phyloP scores from a whole-genome alignment of 768 basidiomycete species.

The Termitomyces sp. region DNA sequence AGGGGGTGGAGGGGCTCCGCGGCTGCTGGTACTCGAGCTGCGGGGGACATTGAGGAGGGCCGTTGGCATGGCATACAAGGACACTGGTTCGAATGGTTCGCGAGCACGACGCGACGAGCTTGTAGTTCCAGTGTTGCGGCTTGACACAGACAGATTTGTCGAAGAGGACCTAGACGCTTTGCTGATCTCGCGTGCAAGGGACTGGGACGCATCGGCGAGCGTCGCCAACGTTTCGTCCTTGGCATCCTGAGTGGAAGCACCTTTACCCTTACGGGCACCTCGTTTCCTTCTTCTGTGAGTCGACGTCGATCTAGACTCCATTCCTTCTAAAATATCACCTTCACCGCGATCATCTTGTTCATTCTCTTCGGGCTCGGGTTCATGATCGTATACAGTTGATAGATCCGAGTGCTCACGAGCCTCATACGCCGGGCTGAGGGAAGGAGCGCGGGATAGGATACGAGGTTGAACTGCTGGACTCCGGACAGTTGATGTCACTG shows the following conservation, averaged over 20 bases:
- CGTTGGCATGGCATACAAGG: slow-evolving; percentile 39
- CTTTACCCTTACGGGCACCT: slow-evolving; percentile 81
- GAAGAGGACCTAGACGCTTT: slow-evolving; percentile 51
- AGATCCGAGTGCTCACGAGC: slow-evolving; percentile 39
- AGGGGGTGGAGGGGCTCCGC: slow-evolving; percentile 14
- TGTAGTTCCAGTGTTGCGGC: slow-evolving; percentile 18
- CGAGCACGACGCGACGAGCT: slow-evolving; percentile 21
- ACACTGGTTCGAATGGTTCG: slow-evolving; percentile 38
- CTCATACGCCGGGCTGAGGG: slow-evolving; percentile 48
- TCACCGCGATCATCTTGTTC: slow-evolving; percentile 36
- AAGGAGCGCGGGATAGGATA: slow-evolving; percentile 59
- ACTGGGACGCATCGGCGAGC: slow-evolving; percentile 76
- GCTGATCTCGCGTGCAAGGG: slow-evolving; percentile 80
- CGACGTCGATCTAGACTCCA: slow-evolving; percentile 58
- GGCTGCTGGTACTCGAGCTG: slow-evolving; percentile 16
- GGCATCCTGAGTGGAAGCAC: slow-evolving; percentile 33
- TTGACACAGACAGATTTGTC: slow-evolving; percentile 26
- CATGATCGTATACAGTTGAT: slow-evolving; percentile 53
- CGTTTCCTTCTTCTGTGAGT: slow-evolving; percentile 79
- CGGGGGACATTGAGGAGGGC: slow-evolving; percentile 23
- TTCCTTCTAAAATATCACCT: slow-evolving; percentile 28
- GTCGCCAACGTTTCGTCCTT: slow-evolving; percentile 59
- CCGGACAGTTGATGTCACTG: slow-evolving; percentile 38
- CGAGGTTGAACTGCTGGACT: slow-evolving; percentile 52
- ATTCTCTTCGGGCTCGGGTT: slow-evolving; percentile 39